phyloP scores from a whole-genome alignment of 176 grass and related monocot species.

The Ananas comosus region DNA sequence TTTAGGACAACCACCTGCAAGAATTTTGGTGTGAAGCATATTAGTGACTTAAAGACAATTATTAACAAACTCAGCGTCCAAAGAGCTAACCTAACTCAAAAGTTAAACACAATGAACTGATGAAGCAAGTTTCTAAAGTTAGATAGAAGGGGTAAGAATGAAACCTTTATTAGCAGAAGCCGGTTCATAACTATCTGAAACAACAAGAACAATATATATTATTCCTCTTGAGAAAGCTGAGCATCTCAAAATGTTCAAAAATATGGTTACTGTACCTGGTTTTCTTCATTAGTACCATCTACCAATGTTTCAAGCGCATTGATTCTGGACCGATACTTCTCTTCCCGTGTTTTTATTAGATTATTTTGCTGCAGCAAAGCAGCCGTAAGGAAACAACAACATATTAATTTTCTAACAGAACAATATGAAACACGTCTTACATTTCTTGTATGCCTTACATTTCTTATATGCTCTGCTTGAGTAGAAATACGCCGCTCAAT shows the following conservation, averaged over 20 bases:
- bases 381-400: slow-evolving; percentile 13
- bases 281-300: slow-evolving; percentile 91
- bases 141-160: slow-evolving; percentile 11
- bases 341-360: slow-evolving; percentile 58
- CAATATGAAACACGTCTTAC: slow-evolving; percentile 40
- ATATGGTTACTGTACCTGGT: slow-evolving; percentile 38
- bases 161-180: slow-evolving; percentile 69
- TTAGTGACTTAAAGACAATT: too few species aligned
- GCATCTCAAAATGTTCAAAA: background rate
- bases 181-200: slow-evolving; percentile 70
- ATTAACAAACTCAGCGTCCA: too few species aligned
- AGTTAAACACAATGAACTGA: slow-evolving; percentile 2
- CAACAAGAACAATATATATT: slow-evolving; percentile 8
- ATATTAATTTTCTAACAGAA: background rate
- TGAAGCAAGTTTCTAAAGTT: background rate
- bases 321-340: slow-evolving; percentile 71
- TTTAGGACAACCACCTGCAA: too few species aligned
- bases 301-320: slow-evolving; percentile 74
- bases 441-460: slow-evolving; percentile 84
- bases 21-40: too few species aligned
- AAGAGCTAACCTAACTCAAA: background rate
- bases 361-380: slow-evolving; percentile 71
- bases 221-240: background rate
- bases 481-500: slow-evolving; percentile 87
- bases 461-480: slow-evolving; percentile 89